These are phyloP conservation scores for Pythium dissimile DNA, from an alignment of 352 stramenopile species.

Conservation along the genomic window DNA sequence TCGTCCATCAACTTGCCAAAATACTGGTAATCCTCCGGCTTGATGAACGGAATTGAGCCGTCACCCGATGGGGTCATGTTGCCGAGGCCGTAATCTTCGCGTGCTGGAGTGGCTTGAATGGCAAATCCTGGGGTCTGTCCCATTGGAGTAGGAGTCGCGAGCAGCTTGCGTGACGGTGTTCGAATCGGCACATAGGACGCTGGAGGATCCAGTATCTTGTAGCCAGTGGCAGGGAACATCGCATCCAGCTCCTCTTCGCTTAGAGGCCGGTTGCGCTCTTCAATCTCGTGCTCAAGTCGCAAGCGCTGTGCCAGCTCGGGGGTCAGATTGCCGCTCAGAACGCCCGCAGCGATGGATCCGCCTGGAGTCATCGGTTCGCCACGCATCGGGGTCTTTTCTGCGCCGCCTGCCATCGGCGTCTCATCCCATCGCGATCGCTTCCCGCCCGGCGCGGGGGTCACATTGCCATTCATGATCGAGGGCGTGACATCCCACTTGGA, in stretches of 20 bases:
- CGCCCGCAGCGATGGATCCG: slow-evolving; percentile 47
- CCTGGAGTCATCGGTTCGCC: slow-evolving; percentile 67
- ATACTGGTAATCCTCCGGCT: slow-evolving; percentile 98
- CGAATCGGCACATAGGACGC: slow-evolving; percentile 94
- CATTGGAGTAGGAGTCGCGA: slow-evolving; percentile 95
- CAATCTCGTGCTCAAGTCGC: slow-evolving; percentile 95
- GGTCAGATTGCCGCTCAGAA: slow-evolving; percentile 72
- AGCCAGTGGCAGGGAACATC: slow-evolving; percentile 94
- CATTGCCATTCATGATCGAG: slow-evolving; percentile 31
- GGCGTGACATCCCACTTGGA: slow-evolving; percentile 95
- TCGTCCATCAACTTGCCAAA: slow-evolving; percentile 96
- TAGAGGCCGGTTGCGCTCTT: slow-evolving; percentile 95
- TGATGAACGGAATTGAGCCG: slow-evolving; percentile 95
- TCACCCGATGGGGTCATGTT: slow-evolving; percentile 66
- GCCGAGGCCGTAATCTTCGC: slow-evolving; percentile 74
- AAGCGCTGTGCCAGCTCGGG: slow-evolving; percentile 92
- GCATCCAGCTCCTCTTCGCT: slow-evolving; percentile 96
- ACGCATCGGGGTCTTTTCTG: slow-evolving; percentile 49
- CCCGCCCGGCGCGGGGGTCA: slow-evolving; percentile 47
- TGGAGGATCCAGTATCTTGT: slow-evolving; percentile 95
- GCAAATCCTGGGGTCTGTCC: slow-evolving; percentile 89
- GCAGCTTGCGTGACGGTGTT: slow-evolving; percentile 93
- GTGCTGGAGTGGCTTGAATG: slow-evolving; percentile 77
- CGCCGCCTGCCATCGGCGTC: slow-evolving; percentile 78
- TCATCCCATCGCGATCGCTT: slow-evolving; percentile 97